These are phyloP conservation scores for Phytophthora melonis DNA, from an alignment of 352 stramenopile genomes.

Conservation along the genomic window DNA sequence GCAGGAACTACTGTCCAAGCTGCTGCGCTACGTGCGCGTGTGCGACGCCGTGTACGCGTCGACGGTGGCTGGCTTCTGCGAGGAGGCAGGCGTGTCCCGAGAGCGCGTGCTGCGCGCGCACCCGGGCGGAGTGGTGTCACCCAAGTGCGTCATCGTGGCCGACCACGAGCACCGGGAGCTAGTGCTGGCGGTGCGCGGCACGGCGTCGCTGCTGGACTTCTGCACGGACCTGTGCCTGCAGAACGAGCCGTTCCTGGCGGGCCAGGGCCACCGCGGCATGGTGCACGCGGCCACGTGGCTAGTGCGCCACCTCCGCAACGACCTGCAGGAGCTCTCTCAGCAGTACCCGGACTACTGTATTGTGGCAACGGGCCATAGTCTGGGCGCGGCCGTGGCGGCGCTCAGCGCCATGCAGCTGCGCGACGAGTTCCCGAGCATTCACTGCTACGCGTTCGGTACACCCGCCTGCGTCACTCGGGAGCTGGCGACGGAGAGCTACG, in stretches of 20 bases:
- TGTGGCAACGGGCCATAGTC: slow-evolving; percentile 74
- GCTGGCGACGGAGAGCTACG: slow-evolving; percentile 58
- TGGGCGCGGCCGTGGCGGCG: slow-evolving; percentile 75
- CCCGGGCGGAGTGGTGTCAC: slow-evolving; percentile 77
- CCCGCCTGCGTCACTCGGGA: slow-evolving; percentile 76
- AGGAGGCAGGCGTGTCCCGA: slow-evolving; percentile 50
- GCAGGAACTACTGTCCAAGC: slow-evolving; percentile 31
- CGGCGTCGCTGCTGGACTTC: slow-evolving; percentile 83
- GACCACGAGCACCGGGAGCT: slow-evolving; percentile 68
- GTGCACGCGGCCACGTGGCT: slow-evolving; percentile 81
- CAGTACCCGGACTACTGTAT: slow-evolving; percentile 67
- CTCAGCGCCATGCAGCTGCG: slow-evolving; percentile 67
- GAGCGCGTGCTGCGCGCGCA: slow-evolving; percentile 61
- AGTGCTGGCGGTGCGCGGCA: slow-evolving; percentile 71
- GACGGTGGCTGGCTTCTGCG: slow-evolving; percentile 58
- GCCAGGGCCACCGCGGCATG: slow-evolving; percentile 85
- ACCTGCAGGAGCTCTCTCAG: slow-evolving; percentile 50
- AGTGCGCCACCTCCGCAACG: slow-evolving; percentile 58
- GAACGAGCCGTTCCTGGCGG: slow-evolving; percentile 74
- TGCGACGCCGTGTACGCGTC: slow-evolving; percentile 80
- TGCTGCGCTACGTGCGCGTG: slow-evolving; percentile 67
- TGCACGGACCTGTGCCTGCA: slow-evolving; percentile 83
- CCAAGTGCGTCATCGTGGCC: slow-evolving; percentile 74
- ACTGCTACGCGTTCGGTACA: slow-evolving; percentile 77
- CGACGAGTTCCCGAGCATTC: slow-evolving; percentile 52